Conservation (phyloP, 768 basidiomycete genomes). For the Hypholoma fasciculare region DNA sequence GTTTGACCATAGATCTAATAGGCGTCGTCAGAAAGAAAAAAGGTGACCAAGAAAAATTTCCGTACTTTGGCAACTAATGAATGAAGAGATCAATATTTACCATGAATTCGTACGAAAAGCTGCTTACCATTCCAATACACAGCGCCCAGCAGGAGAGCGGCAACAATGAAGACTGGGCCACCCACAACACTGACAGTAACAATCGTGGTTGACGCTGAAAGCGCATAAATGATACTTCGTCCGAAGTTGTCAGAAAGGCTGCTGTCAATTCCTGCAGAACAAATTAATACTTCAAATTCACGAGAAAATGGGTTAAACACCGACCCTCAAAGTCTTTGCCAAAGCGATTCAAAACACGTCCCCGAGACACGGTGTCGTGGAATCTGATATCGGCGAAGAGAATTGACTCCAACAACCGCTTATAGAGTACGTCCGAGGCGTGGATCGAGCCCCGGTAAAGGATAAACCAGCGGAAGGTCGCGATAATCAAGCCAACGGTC, state of each 20-base stretch:
- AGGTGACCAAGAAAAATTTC: not conserved
- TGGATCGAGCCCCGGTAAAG: conserved; percentile 80
- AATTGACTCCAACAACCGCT: conserved; percentile 5
- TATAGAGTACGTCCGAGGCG: conserved; percentile 8
- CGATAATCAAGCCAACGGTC: conserved; percentile 44
- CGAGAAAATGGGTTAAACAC: conserved; percentile 68
- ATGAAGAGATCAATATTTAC: not conserved
- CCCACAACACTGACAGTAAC: conserved; percentile 77
- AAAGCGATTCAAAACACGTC: conserved; percentile 10
- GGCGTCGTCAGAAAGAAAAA: conserved; percentile 4
- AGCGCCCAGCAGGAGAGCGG: conserved; percentile 51
- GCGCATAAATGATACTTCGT: conserved; percentile 66
- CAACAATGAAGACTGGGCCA: conserved; percentile 71
- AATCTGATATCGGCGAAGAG: conserved; percentile 12
- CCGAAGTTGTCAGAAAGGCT: conserved; percentile 84
- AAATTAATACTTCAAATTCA: conserved; percentile 73
- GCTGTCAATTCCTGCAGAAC: conserved; percentile 88
- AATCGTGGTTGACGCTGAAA: conserved; percentile 76
- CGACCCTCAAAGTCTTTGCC: conserved; percentile 13
- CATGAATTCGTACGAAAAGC: not conserved
- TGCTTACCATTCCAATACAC: conserved; percentile 73
- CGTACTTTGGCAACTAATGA: conserved; percentile 37
- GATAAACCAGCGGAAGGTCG: conserved; percentile 66
- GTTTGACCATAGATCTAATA: conserved; percentile 58
- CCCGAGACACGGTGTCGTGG: conserved; percentile 12